These are phyloP conservation scores for Xylariaceae sp. DNA, from an alignment of 2,329 filamentous ascomycete genomes.

Conservation along the genomic window DNA sequence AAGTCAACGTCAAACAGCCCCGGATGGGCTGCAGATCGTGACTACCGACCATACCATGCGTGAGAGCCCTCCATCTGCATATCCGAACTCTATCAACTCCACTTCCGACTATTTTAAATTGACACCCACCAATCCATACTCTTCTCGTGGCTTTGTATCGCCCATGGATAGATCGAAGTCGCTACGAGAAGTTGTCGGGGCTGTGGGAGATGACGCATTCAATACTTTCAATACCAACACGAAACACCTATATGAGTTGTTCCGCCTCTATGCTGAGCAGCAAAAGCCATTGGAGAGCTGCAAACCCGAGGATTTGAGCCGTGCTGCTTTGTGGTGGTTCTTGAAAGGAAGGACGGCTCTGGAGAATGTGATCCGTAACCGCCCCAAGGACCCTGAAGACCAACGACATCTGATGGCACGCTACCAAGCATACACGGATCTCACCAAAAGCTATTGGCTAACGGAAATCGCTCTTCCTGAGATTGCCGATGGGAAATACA, in stretches of 20 bases:
- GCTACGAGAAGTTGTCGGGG: slow-evolving; percentile 38
- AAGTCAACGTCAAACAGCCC: slow-evolving; percentile 18
- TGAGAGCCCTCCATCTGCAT: slow-evolving; percentile 23
- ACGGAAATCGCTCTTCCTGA: slow-evolving; percentile 51
- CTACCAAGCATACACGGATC: slow-evolving; percentile 78
- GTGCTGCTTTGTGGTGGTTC: slow-evolving; percentile 86
- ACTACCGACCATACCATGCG: slow-evolving; percentile 12
- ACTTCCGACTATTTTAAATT: slow-evolving; percentile 27
- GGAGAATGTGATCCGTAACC: slow-evolving; percentile 66
- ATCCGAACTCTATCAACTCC: slow-evolving; percentile 25
- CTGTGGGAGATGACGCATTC: slow-evolving; percentile 62
- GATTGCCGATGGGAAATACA: slow-evolving; percentile 40
- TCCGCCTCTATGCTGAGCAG: slow-evolving; percentile 72
- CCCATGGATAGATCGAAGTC: slow-evolving; percentile 25
- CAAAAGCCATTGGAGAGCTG: slow-evolving; percentile 62
- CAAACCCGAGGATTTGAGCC: slow-evolving; percentile 62
- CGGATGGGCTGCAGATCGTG: slow-evolving; percentile 24
- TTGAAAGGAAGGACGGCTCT: slow-evolving; percentile 72
- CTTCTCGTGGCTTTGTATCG: slow-evolving; percentile 16
- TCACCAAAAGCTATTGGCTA: slow-evolving; percentile 87
- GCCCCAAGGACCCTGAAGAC: slow-evolving; percentile 52
- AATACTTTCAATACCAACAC: slow-evolving; percentile 67
- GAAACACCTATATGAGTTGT: slow-evolving; percentile 70
- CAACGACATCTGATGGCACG: slow-evolving; percentile 52
- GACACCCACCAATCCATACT: slow-evolving; percentile 23